A percentile compares a stretch with the other conserved stretches of the same genome.
These are phyloP conservation scores for Saccharomycodes ludwigii DNA, from an alignment of 805 yeast species.

Conservation along the genomic window DNA sequence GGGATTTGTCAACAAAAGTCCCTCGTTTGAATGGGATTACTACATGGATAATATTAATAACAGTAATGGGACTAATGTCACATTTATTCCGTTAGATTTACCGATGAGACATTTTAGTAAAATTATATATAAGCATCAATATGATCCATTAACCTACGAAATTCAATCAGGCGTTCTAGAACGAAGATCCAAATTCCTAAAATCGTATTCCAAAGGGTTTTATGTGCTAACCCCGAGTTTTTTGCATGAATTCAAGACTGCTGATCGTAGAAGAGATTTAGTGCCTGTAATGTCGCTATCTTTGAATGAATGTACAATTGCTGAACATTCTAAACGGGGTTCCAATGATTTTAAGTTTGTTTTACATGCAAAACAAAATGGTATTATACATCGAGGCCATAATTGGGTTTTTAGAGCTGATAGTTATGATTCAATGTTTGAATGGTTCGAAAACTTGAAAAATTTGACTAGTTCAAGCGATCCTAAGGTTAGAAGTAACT, in stretches of 20 bases:
- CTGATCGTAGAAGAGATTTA: slow-evolving; percentile 72
- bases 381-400: slow-evolving; percentile 68
- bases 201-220: slow-evolving; percentile 84
- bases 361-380: slow-evolving; percentile 61
- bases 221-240: slow-evolving; percentile 83
- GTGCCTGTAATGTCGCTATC: slow-evolving; percentile 74
- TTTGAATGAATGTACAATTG: slow-evolving; percentile 65
- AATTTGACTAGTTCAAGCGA: slow-evolving; percentile 49
- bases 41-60: slow-evolving; percentile 4
- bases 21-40: slow-evolving; percentile 74
- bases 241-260: slow-evolving; percentile 79
- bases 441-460: slow-evolving; percentile 75
- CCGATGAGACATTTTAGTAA: slow-evolving; percentile 53
- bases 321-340: slow-evolving; percentile 72
- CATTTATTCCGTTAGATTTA: slow-evolving; percentile 60
- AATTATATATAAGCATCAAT: slow-evolving; percentile 53
- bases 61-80: no score
- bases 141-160: slow-evolving; percentile 54
- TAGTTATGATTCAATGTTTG: slow-evolving; percentile 63
- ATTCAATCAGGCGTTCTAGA: slow-evolving; percentile 75
- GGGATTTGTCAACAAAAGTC: slow-evolving; percentile 66
- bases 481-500: slow-evolving; percentile 45
- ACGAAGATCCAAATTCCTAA: slow-evolving; percentile 80
- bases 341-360: slow-evolving; percentile 67
- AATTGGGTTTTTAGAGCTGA: slow-evolving; percentile 95